Base-by-base conservation (phyloP, 345 rosid species). In the Erucastrum elatum region DNA sequence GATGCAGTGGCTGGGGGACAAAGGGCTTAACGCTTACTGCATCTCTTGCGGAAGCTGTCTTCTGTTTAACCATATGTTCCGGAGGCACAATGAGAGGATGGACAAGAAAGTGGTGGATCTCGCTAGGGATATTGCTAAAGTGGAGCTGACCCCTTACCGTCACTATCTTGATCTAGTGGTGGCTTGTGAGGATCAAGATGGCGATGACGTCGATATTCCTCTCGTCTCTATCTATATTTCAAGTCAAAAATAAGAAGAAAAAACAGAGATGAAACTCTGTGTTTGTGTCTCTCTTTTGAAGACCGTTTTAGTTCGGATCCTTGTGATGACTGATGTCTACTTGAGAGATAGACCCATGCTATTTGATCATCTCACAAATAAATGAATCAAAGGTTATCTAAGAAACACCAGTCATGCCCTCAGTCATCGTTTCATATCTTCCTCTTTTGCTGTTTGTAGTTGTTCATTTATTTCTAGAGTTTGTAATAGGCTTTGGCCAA, bases 121-220 rank as follows among this genome's bases (percentile, higher is more conserved):
- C 12, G 98, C 86, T 6, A 72, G 88, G 87, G 97, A 91, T 41
- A 92, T 93, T 8, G 92, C 94, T 9, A 91, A 90, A 86, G 84
- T 85, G 0, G 95, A 93, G 56, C 56, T 93, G 71, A 95, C 98
- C 16, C 76, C 92, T 3, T 82, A 86, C 49, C 89, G 94, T 0
- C 74, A 33, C 33, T 97, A 93, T 82, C 85, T 91, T 3, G 98
- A 91, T 65, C 84, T 93, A 21, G 89, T 90, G 0, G 97, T 93
- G 7, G 97, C 97, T 0, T 93, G 98, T 16, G 98, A 90, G 83
- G 97, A 93, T 63, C 97, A 91, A 4, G 97, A 90, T 15, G 93
- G 86, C 81, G 87, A 91, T 58, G 98, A 93, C 67, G 85, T 93
- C 10, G 98, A 93, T 53, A 53, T 53, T 53, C 60, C 60, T 7